These are phyloP conservation scores for Yarrowia sp. DNA, from an alignment of 805 yeast genomes.

Conservation along the genomic window DNA sequence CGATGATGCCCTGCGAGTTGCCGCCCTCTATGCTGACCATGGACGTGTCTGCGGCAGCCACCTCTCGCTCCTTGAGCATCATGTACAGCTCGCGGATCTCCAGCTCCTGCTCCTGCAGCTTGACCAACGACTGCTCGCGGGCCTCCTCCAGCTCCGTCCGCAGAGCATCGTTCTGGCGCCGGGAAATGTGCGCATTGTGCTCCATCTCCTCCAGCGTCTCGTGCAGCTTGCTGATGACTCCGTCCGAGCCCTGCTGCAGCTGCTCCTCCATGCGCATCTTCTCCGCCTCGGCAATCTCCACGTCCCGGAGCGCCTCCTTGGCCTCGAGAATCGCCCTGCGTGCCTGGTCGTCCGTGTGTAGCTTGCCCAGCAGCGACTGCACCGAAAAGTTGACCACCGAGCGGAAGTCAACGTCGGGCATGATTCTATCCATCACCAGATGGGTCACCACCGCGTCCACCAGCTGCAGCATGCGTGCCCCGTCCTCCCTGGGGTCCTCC, in stretches of 20 bases:
- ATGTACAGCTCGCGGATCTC: slow-evolving; percentile 59
- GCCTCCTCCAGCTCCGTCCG: slow-evolving; percentile 57
- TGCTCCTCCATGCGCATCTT: slow-evolving; percentile 61
- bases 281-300: slow-evolving; percentile 58
- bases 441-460: slow-evolving; percentile 64
- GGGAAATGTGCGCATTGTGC: slow-evolving; percentile 52
- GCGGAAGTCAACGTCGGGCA: slow-evolving; percentile 49
- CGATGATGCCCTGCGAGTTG: slow-evolving; percentile 34
- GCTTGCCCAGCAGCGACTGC: slow-evolving; percentile 62
- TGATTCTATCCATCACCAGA: slow-evolving; percentile 50
- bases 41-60: slow-evolving; percentile 26
- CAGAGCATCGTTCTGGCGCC: slow-evolving; percentile 60
- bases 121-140: slow-evolving; percentile 34
- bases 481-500: slow-evolving; percentile 41
- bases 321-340: slow-evolving; percentile 62
- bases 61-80: slow-evolving; percentile 47
- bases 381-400: slow-evolving; percentile 74
- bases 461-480: slow-evolving; percentile 52
- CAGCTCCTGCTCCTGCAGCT: slow-evolving; percentile 47
- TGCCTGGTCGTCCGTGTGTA: slow-evolving; percentile 85
- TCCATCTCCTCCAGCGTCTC: slow-evolving; percentile 64
- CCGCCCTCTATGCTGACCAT: background rate
- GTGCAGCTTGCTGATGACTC: slow-evolving; percentile 57
- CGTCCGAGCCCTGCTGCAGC: slow-evolving; percentile 72
- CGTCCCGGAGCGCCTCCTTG: slow-evolving; percentile 49